Evolutionary conservation across 2,329 filamentous ascomycete genomes (phyloP), one percentile per base, ranked within the genome.

Genomic region (Sporothrix schenckii): DNA sequence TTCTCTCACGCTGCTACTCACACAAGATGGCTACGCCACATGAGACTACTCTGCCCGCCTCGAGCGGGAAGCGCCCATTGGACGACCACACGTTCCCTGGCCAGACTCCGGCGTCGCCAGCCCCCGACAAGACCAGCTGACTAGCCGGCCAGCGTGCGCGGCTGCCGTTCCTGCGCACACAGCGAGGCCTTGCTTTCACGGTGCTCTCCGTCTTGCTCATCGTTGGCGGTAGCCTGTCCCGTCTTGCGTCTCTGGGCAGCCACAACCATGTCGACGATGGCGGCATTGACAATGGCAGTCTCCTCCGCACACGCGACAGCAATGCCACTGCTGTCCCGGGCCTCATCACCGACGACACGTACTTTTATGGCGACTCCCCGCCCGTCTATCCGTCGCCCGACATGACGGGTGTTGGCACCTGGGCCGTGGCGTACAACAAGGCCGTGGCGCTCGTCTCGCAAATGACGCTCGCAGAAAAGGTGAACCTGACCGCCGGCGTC

Each of bases 401-500:
- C 44, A 80, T 89, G 82, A 83, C 79, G 73, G 90, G 90, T 19
- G 80, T 84, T 19, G 89, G 87, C 16, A 81, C 87, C 44, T 94
- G 92, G 92, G 83, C 83, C 1, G 83, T 84, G 13, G 88, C 91
- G 19, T 90, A 91, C 75, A 80, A 80, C 41, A 91, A 89, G 77
- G 92, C 92, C 0, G 83, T 84, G 66, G 83, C 84, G 1, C 88
- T 94, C 73, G 91, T 95, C 19, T 83, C 83, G 30, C 84, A 90
- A 75, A 83, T 94, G 80, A 94, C 91, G 0, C 80, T 93, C 49
- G 83, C 88, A 27, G 92, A 95, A 80, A 94, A 93, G 79, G 87
- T 94, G 76, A 90, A 89, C 75, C 79, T 95, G 71, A 94, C 91
- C 0, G 91, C 90, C 1, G 92, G 92, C 73, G 85, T 89, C 61